Base-by-base conservation (phyloP, 805 yeast species). In the Myxozyma sirexii region DNA sequence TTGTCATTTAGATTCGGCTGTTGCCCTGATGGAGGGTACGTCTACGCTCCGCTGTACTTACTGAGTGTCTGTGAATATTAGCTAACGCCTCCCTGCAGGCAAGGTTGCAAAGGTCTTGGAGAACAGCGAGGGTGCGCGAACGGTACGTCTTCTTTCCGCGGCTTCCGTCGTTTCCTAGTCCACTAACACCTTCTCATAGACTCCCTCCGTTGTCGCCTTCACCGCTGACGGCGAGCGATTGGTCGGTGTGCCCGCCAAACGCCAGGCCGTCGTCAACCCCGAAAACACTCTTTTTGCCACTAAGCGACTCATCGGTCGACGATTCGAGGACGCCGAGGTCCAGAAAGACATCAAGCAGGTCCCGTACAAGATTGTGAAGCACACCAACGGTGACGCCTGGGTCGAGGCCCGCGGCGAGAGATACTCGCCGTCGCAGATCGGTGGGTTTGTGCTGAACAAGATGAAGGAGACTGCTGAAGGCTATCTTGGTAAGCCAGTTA, bases 401-500 rank as follows among this genome's bases (percentile, higher is more conserved):
- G 84, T 91, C 59, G 90, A 90, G 80, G 91, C 96, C 64, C 84
- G 90, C 69, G 96, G 93, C 69, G 84, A 88, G 75, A 78, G 80
- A 65, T 92, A 91, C 82, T 91, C 97, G 52, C 97, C 97, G 56
- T 92, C 96, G 60, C 97, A 91, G 78, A 88, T 91, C 70, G 97
- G 97, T 72, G 97, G 97, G 57, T 89, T 91, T 72, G 82, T 91
- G 67, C 84, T 91, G 73, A 90, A 89, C 85, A 92, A 91, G 84
- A 92, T 91, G 97, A 92, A 91, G 85, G 97, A 92, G 82, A 92
- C 97, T 68, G 97, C 97, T 67, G 97, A 90, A 79, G 86, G 89
- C 66, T 87, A 88, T 81, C 80, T 90, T 70, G 94, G 96, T 78
- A 90, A 90, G 83, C 72, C 86, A 46, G 93, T 86, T 69, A 85